Percentiles rank a stretch among this genome's conserved stretches.
These are phyloP conservation scores for Moniliella sp. DNA, from an alignment of 1,284 basidiomycete genomes.

Conservation along the genomic window DNA sequence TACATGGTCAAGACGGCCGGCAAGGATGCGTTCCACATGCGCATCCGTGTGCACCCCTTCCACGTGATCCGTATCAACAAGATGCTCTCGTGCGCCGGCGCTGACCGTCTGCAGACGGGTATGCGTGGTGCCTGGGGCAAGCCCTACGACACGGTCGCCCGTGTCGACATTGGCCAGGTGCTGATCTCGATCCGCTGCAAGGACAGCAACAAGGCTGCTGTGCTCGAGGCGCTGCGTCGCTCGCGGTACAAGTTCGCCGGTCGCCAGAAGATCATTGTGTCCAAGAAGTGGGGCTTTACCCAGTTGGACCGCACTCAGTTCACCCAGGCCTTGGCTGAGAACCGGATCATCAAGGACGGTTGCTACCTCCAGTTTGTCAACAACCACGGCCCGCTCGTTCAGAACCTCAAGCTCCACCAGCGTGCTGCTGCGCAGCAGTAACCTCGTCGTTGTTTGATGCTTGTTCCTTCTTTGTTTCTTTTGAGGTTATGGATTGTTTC, in stretches of 20 bases:
- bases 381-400: conserved; percentile 26
- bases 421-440: conserved; percentile 24
- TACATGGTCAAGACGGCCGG: conserved; percentile 94
- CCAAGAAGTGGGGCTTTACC: conserved; percentile 57
- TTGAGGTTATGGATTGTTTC: too few species aligned
- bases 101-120: conserved; percentile 85
- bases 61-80: conserved; percentile 92
- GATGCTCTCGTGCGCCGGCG: conserved; percentile 97
- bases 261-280: conserved; percentile 89
- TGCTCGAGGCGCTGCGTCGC: conserved; percentile 64
- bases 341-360: conserved; percentile 30
- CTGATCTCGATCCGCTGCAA: conserved; percentile 86
- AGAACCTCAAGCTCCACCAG: conserved; percentile 29
- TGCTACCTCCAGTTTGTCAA: conserved; percentile 24
- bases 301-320: conserved; percentile 79
- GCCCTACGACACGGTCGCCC: conserved; percentile 82
- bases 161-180: conserved; percentile 90
- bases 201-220: conserved; percentile 64
- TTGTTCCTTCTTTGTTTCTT: conserved; percentile 50
- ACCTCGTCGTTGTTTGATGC: too few species aligned
- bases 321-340: conserved; percentile 59
- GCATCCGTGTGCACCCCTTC: conserved; percentile 85
- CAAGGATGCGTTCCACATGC: conserved; percentile 95
- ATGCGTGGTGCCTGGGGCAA: conserved; percentile 99
- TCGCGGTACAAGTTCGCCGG: conserved; percentile 98